Evolutionary conservation across 148 eudicot genomes (phyloP), one percentile per base, ranked within the genome.

Genomic region (Camellia sinensis): DNA sequence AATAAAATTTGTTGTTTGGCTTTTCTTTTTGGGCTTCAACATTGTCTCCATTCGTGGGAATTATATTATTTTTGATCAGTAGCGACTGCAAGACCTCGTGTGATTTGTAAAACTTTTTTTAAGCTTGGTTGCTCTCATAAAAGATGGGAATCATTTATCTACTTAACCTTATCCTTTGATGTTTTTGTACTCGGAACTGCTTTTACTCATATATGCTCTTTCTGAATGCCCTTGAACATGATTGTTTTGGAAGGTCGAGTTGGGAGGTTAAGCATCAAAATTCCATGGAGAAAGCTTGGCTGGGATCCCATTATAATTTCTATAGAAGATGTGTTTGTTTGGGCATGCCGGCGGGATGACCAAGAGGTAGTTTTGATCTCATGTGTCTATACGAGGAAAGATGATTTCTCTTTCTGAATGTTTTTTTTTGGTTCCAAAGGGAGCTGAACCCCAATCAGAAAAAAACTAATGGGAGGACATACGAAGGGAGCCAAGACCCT

Each of bases 251-350:
- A 86, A 96, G 99, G 99, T 75, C 91, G 84, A 67, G 94, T 96
- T 81, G 99, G 99, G 77, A 92, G 92, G 88, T 82, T 96, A 78
- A 93, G 99, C 82, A 96, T 96, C 70, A 91, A 86, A 86, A 93
- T 96, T 73, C 98, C 99, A 60, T 96, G 99, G 99, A 93, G 91
- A 86, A 96, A 96, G 84, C 94, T 96, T 78, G 97, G 99, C 37
- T 91, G 99, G 99, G 99, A 93, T 62, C 99, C 99, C 72, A 87
- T 96, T n/a, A 89, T 92, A 78, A 96, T 96, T 46, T 83, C 81
- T 73, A 83, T 96, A 46, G 99, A 96, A 77, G 98, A 96, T 87
- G 95, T 93, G 43, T 84, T 87, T 77, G 87, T 96, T 81, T 92
- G 85, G 83, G 92, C 93, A 54, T 90, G 91, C 75, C 98, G 90